phyloP scores from a whole-genome alignment of 202 grass and related monocot species.

The Schoenoplectus triqueter region DNA sequence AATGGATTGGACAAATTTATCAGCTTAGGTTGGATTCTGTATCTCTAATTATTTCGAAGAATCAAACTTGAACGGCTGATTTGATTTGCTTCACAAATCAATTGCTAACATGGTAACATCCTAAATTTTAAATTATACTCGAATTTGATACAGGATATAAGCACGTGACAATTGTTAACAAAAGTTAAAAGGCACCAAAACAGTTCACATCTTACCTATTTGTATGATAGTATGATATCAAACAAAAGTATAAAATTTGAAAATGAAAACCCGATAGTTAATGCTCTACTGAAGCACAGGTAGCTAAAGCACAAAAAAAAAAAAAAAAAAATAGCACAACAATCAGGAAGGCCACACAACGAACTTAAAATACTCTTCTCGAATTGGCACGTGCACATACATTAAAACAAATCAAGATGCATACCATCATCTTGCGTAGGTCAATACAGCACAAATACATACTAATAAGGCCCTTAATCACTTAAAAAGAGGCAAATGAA shows the following conservation, averaged over 20 bases:
- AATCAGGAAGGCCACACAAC: background rate
- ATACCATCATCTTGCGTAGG: background rate
- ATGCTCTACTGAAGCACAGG: background rate
- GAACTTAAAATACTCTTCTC: background rate
- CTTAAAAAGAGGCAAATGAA: conserved; percentile 18
- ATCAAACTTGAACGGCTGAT: background rate
- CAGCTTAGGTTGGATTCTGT: too few relatives aligned
- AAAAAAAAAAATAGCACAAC: background rate
- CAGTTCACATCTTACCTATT: background rate
- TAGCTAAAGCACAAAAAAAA: background rate
- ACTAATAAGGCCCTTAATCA: conserved; percentile 11
- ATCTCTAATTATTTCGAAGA: too few relatives aligned
- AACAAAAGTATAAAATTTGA: background rate
- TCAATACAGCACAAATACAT: conserved; percentile 31
- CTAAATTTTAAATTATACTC: background rate
- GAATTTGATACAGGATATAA: background rate
- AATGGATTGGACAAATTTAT: too few relatives aligned
- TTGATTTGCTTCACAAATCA: background rate
- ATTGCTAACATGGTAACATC: too few relatives aligned
- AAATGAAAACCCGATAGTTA: background rate
- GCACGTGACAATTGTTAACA: background rate
- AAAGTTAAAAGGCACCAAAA: background rate
- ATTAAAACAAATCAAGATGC: background rate
- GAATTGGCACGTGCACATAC: background rate
- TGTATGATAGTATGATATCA: background rate